These are phyloP conservation scores for Yamadazyma dushanensis DNA, from an alignment of 1,139 yeast species.

Conservation along the genomic window DNA sequence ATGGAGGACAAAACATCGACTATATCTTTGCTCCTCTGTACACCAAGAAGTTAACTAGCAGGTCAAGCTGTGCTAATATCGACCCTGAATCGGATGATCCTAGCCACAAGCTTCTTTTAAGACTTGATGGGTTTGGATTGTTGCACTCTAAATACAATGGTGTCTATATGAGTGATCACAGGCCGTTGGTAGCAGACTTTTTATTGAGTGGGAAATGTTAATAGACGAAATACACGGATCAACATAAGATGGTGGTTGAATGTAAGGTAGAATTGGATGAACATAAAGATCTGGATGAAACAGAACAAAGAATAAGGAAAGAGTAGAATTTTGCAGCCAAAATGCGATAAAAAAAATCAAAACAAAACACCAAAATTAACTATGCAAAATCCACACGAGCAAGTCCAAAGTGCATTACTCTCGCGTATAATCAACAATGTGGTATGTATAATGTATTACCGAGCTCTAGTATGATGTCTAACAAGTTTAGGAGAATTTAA, in stretches of 20 bases:
- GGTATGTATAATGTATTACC: conserved; percentile 40
- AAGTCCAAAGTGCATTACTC: conserved; percentile 75
- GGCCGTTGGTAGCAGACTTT: conserved; percentile 53
- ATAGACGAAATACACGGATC: conserved; percentile 1
- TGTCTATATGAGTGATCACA: conserved; percentile 51
- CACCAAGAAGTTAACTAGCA: conserved; percentile 24
- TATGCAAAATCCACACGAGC: conserved; percentile 91
- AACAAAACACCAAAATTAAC: background rate
- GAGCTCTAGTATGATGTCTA: no score
- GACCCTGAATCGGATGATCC: conserved; percentile 10
- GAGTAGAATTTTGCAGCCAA: background rate
- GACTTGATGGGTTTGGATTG: conserved; percentile 39
- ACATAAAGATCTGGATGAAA: no score
- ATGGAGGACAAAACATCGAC: conserved; percentile 46
- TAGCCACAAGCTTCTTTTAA: conserved; percentile 19
- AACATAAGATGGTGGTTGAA: background rate
- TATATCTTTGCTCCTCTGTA: conserved; percentile 46
- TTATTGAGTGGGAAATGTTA: conserved; percentile 16
- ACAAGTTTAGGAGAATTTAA: conserved; percentile 56
- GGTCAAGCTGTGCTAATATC: conserved; percentile 18
- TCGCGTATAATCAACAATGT: conserved; percentile 77
- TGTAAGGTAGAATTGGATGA: background rate
- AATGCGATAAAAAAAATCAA: conserved; percentile 1
- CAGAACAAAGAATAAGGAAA: no score
- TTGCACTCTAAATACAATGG: conserved; percentile 48